Evolutionary conservation across 345 rosid genomes (phyloP).

Genomic region (Conringia planisiliqua): DNA sequence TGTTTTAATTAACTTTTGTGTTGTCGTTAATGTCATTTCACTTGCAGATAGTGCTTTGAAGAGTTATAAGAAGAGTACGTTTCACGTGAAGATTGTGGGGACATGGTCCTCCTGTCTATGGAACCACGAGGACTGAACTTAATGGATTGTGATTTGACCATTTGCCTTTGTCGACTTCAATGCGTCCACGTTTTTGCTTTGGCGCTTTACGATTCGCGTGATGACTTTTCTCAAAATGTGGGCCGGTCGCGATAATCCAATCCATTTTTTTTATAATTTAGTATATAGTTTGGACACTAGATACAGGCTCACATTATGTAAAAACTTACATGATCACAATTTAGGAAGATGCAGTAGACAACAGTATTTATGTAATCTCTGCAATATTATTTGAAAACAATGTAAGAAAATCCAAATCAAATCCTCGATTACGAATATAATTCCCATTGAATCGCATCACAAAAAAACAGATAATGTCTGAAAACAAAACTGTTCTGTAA

Average conservation of each 20-base stretch:
- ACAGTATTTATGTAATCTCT: neutral
- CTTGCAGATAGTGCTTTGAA: neutral
- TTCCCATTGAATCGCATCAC: neutral
- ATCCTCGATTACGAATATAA: neutral
- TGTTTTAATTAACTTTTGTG: neutral
- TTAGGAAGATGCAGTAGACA: neutral
- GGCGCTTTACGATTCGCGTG: constrained; percentile 24
- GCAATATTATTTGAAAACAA: neutral
- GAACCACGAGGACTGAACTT: constrained; percentile 15
- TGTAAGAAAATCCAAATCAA: neutral
- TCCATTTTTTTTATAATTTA: neutral
- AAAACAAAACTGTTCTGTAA: neutral
- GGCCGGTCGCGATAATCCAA: constrained; percentile 9
- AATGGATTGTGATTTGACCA: neutral
- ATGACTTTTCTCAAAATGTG: constrained; percentile 13
- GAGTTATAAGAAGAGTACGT: neutral
- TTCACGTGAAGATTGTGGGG: constrained; percentile 22
- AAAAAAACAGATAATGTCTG: neutral
- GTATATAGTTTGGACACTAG: neutral
- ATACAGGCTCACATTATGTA: neutral
- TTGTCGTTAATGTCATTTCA: neutral
- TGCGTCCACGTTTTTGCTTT: neutral
- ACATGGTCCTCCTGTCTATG: constrained; percentile 13
- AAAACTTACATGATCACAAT: neutral
- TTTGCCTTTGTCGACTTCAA: constrained; percentile 5